These are phyloP conservation scores for Phyllosticta ampelicida DNA, from an alignment of 2,329 filamentous ascomycete species.

Conservation along the genomic window DNA sequence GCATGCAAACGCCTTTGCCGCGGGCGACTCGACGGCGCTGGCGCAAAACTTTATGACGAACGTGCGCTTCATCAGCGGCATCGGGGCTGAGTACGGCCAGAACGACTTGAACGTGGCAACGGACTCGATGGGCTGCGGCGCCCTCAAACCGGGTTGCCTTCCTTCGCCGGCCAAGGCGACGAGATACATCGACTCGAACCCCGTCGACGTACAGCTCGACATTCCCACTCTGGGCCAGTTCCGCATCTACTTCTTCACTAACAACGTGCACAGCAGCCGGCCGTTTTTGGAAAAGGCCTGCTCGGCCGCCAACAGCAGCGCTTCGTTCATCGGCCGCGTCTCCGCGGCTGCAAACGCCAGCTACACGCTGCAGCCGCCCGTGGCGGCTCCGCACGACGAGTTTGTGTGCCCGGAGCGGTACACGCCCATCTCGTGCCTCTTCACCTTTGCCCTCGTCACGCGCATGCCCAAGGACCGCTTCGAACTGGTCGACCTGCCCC, in stretches of 20 bases:
- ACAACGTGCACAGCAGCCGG: conserved; percentile 43
- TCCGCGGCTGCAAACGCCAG: conserved; percentile 50
- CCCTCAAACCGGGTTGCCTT: conserved; percentile 32
- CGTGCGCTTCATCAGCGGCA: conserved; percentile 61
- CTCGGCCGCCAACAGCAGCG: conserved; percentile 39
- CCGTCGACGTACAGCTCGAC: conserved; percentile 65
- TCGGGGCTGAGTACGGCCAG: conserved; percentile 56
- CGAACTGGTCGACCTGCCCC: conserved; percentile 55
- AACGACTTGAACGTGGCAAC: conserved; percentile 52
- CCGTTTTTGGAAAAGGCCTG: conserved; percentile 52
- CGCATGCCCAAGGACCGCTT: conserved; percentile 51
- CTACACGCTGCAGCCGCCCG: conserved; percentile 49
- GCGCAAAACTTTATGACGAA: conserved; percentile 61
- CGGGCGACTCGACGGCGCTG: conserved; percentile 52
- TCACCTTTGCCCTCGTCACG: conserved; percentile 56
- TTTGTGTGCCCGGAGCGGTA: conserved; percentile 60
- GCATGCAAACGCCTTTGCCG: conserved; percentile 43
- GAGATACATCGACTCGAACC: conserved; percentile 67
- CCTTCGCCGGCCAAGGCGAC: conserved; percentile 60
- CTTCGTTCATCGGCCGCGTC: conserved; percentile 49
- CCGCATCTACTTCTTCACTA: conserved; percentile 60
- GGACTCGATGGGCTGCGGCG: conserved; percentile 30
- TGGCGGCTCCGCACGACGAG: conserved; percentile 50
- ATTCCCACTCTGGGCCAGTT: conserved; percentile 71
- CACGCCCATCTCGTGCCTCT: conserved; percentile 54